phyloP scores from a whole-genome alignment of 2,329 filamentous ascomycete genomes.

The Capronia coronata region DNA sequence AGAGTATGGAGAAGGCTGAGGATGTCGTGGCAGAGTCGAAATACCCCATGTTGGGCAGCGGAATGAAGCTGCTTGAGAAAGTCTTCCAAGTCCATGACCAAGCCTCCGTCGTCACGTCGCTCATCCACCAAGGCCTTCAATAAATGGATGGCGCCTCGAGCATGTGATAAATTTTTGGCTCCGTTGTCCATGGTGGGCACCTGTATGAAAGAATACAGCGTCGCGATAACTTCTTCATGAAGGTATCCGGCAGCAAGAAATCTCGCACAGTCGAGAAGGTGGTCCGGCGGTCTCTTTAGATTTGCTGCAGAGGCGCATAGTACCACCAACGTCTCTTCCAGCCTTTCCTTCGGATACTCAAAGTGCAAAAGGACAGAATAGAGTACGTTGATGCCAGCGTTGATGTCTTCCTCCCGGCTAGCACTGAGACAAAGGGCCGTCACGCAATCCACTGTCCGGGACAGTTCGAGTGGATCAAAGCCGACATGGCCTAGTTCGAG shows the following conservation, averaged over 20 bases:
- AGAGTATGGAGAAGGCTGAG: constrained; percentile 18
- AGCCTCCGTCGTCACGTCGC: constrained; percentile 9
- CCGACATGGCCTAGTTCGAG: constrained; percentile 18
- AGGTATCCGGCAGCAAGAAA: constrained; percentile 17
- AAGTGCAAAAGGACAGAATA: constrained; percentile 17
- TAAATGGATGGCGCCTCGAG: constrained; percentile 21
- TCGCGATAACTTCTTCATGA: constrained; percentile 11
- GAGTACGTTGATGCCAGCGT: constrained; percentile 20
- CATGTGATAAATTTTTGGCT: constrained; percentile 19
- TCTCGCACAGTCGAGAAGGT: constrained; percentile 18
- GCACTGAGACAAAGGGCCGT: constrained; percentile 22
- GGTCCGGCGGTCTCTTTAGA: constrained; percentile 15
- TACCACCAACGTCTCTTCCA: constrained; percentile 21
- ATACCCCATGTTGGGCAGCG: constrained; percentile 19
- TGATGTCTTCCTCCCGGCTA: constrained; percentile 21
- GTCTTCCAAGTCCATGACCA: constrained; percentile 13
- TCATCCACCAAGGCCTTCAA: constrained; percentile 17
- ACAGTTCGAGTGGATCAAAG: constrained; percentile 15
- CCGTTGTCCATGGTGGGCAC: constrained; percentile 14
- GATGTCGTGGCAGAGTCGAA: constrained; percentile 24
- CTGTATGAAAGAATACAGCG: constrained; percentile 20
- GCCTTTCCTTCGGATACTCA: constrained; percentile 18
- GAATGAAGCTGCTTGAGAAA: constrained; percentile 18
- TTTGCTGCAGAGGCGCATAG: constrained; percentile 24
- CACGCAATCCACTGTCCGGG: constrained; percentile 12